These are phyloP conservation scores for Neoascochyta sp. DNA, from an alignment of 2,329 filamentous ascomycete species.

Conservation along the genomic window DNA sequence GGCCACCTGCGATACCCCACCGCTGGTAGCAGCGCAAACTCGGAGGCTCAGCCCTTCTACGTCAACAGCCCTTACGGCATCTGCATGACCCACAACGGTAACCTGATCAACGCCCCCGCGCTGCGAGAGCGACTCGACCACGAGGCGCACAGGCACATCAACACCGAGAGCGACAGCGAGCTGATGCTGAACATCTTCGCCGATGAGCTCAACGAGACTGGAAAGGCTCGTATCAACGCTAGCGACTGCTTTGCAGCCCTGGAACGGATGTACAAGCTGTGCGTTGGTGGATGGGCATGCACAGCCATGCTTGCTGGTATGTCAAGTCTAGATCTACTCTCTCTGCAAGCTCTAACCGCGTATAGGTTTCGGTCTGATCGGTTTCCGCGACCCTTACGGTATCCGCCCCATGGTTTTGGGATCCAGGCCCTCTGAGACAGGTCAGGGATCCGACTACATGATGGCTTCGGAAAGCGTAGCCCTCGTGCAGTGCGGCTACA, in stretches of 20 bases:
- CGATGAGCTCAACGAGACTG: constrained; percentile 72
- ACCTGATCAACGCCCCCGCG: constrained; percentile 74
- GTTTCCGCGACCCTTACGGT: constrained; percentile 74
- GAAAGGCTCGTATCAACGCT: constrained; percentile 74
- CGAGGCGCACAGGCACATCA: constrained; percentile 80
- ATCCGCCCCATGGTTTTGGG: constrained; percentile 81
- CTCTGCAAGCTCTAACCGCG: constrained; percentile 10
- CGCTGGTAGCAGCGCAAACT: constrained; percentile 75
- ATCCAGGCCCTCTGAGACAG: constrained; percentile 63
- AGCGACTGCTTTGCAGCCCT: constrained; percentile 73
- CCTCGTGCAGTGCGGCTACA: constrained; percentile 75
- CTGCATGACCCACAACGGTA: constrained; percentile 80
- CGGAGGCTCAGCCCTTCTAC: constrained; percentile 90
- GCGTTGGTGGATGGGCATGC: constrained; percentile 74
- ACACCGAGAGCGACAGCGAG: constrained; percentile 85
- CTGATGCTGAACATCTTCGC: constrained; percentile 87
- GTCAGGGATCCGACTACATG: constrained; percentile 75
- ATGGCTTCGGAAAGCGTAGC: constrained; percentile 87
- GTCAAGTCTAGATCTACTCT: constrained; percentile 3
- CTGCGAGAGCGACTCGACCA: constrained; percentile 69
- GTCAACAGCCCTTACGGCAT: constrained; percentile 83
- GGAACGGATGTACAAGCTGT: constrained; percentile 67
- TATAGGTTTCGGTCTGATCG: constrained; percentile 70
- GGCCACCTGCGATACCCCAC: constrained; percentile 88
- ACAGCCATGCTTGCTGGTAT: constrained; percentile 73